phyloP scores from a whole-genome alignment of 352 stramenopile species.

The Sclerospora graminicola region DNA sequence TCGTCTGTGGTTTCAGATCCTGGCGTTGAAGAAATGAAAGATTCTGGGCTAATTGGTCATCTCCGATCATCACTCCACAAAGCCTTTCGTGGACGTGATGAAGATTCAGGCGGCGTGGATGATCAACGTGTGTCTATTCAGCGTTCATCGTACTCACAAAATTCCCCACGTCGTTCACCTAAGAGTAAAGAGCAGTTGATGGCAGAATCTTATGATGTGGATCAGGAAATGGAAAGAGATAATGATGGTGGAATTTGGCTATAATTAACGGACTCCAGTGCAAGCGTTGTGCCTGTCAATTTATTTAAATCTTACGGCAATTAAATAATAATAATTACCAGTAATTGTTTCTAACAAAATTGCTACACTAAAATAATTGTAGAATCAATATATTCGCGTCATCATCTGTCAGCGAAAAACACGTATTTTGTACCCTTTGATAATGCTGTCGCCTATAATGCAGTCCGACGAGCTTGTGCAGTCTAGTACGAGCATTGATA shows the following conservation, averaged over 20 bases:
- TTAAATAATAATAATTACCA: too few species aligned
- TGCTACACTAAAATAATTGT: too few species aligned
- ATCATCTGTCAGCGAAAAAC: too few species aligned
- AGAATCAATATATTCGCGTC: too few species aligned
- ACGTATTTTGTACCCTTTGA: background rate
- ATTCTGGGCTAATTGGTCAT: slow-evolving; percentile 22
- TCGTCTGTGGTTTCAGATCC: slow-evolving; percentile 26
- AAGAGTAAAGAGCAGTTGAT: slow-evolving; percentile 10
- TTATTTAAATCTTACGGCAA: too few species aligned
- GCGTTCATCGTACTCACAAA: slow-evolving; percentile 16
- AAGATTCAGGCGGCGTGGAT: background rate
- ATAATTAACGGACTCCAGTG: slow-evolving; percentile 9
- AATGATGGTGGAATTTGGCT: slow-evolving; percentile 49
- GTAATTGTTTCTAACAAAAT: too few species aligned
- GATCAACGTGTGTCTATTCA: slow-evolving; percentile 11
- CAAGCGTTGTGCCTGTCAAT: background rate
- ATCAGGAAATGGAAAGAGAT: slow-evolving; percentile 21
- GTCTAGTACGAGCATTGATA: slow-evolving; percentile 22
- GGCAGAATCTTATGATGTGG: slow-evolving; percentile 19
- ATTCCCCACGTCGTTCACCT: slow-evolving; percentile 18
- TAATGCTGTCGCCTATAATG: slow-evolving; percentile 14
- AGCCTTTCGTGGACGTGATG: slow-evolving; percentile 11
- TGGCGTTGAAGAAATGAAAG: slow-evolving; percentile 21
- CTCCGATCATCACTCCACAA: slow-evolving; percentile 32
- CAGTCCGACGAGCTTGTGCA: slow-evolving; percentile 13